Conservation (phyloP, 2,329 filamentous ascomycete genomes). For the Sporothrix sp. region DNA sequence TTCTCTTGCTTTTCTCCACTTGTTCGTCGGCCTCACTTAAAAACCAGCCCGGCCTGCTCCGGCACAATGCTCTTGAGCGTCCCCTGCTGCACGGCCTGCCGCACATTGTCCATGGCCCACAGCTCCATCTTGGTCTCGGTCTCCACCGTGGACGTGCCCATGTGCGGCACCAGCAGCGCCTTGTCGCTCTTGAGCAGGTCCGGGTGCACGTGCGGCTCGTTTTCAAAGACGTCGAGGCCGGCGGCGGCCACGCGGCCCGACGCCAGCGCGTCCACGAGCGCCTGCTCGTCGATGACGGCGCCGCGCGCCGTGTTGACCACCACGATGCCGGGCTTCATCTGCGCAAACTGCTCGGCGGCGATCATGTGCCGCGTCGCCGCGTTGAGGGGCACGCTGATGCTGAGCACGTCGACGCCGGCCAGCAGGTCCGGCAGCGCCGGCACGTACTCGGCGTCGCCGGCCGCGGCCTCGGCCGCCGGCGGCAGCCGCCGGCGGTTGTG, state of each 20-base stretch:
- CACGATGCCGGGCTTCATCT: constrained; percentile 41
- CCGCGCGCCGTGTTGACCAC: constrained; percentile 49
- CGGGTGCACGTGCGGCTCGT: constrained; percentile 56
- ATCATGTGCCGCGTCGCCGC: constrained; percentile 31
- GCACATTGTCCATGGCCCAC: constrained; percentile 16
- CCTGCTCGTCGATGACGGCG: constrained; percentile 40
- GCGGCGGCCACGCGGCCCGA: constrained; percentile 34
- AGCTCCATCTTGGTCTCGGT: constrained; percentile 28
- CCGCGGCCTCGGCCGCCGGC: constrained; percentile 37
- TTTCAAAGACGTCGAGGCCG: constrained; percentile 42
- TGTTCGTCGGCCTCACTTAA: too few relatives aligned
- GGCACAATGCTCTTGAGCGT: constrained; percentile 16
- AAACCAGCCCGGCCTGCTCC: constrained; percentile 13
- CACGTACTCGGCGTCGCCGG: constrained; percentile 39
- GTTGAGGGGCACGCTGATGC: constrained; percentile 38
- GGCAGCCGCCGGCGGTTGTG: constrained; percentile 36
- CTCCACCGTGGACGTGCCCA: constrained; percentile 74
- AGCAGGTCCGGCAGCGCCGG: constrained; percentile 34
- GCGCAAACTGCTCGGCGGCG: constrained; percentile 31
- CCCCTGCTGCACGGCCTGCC: constrained; percentile 19
- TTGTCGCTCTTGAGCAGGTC: constrained; percentile 60
- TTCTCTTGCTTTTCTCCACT: too few relatives aligned
- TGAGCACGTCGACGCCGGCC: constrained; percentile 36
- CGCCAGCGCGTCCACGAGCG: constrained; percentile 37
- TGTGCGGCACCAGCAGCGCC: constrained; percentile 70